Evolutionary conservation across 495 filamentous ascomycete species (phyloP).

Genomic region (Penicillium parvum): DNA sequence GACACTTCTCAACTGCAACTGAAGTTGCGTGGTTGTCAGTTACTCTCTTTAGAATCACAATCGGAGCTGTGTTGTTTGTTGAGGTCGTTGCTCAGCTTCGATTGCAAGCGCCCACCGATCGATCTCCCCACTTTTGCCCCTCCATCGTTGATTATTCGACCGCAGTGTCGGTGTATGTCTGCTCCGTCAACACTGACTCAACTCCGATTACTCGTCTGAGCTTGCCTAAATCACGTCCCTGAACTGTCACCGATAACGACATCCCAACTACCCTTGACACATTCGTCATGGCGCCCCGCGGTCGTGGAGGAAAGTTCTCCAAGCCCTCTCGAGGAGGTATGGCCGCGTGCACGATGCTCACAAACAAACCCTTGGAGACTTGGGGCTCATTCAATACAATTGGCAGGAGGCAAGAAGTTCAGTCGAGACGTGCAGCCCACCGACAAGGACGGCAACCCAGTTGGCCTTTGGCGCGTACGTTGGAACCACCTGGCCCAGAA

Average conservation of each 20-base stretch:
- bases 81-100: background rate
- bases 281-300: slow-evolving; percentile 46
- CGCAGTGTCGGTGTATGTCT: background rate
- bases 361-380: background rate
- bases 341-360: slow-evolving; percentile 21
- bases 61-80: background rate
- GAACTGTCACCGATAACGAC: background rate
- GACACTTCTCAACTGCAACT: too few species aligned
- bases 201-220: background rate
- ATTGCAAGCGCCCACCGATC: background rate
- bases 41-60: background rate
- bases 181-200: background rate
- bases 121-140: slow-evolving; percentile 11
- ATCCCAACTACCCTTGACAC: background rate
- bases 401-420: slow-evolving; percentile 85
- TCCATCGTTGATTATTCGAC: slow-evolving; percentile 3
- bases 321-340: slow-evolving; percentile 89
- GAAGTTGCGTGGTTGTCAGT: background rate
- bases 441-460: slow-evolving; percentile 74
- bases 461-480: slow-evolving; percentile 73
- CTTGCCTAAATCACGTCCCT: background rate
- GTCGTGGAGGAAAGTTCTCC: slow-evolving; percentile 87
- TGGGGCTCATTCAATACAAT: background rate
- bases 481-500: background rate
- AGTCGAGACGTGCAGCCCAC: slow-evolving; percentile 81